phyloP scores from a whole-genome alignment of 352 stramenopile species.

The Pythium coloratum region DNA sequence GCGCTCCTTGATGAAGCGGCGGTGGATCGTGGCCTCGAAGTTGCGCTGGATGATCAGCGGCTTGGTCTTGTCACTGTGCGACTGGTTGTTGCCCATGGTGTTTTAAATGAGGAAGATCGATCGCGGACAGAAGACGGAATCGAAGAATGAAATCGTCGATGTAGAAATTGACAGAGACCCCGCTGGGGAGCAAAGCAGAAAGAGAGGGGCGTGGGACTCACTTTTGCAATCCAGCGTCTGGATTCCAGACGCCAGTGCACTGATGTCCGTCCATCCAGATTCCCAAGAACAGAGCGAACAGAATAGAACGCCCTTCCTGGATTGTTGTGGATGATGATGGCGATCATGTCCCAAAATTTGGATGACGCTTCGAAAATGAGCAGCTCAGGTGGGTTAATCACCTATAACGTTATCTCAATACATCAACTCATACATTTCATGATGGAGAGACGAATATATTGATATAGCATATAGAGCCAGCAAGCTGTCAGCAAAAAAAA shows the following conservation, averaged over 20 bases:
- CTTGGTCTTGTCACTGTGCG: constrained; percentile 6
- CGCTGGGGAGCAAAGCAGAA: neutral
- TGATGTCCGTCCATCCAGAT: no score
- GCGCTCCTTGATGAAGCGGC: constrained; percentile 6
- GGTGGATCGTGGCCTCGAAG: constrained; percentile 14
- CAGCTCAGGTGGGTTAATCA: neutral
- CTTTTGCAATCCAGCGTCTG: no score
- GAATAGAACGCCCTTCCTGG: neutral
- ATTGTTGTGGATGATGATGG: neutral
- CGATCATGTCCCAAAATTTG: neutral
- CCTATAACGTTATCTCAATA: neutral
- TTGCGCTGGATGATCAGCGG: constrained; percentile 10
- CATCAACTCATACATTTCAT: neutral
- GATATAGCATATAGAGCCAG: neutral
- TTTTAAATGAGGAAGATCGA: neutral
- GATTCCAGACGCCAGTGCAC: neutral
- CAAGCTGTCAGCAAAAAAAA: neutral
- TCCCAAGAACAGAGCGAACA: neutral
- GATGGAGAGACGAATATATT: neutral
- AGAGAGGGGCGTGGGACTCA: neutral
- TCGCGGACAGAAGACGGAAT: neutral
- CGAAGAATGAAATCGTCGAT: neutral
- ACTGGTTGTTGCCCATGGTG: neutral
- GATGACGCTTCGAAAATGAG: neutral
- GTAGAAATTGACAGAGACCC: neutral